phyloP scores from a whole-genome alignment of 2,329 filamentous ascomycete species.

The Aspergillus neoniger region DNA sequence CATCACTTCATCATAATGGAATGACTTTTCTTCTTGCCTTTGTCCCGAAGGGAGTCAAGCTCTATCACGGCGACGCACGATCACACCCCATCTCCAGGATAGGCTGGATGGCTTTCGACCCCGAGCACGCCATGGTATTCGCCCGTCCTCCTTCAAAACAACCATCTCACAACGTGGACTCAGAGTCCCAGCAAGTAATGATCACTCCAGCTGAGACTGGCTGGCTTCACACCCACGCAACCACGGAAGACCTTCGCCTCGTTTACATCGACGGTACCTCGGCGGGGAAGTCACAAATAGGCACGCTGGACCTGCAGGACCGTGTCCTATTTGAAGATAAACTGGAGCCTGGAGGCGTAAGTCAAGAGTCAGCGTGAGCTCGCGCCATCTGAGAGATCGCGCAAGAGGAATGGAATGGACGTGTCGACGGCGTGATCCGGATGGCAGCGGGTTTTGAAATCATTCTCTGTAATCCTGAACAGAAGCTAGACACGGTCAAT shows the following conservation, averaged over 20 bases:
- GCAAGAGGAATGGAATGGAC: neutral
- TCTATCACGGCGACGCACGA: neutral
- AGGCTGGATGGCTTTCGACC: slow-evolving; percentile 2
- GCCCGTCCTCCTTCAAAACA: neutral
- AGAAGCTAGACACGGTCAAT: neutral
- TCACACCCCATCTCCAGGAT: neutral
- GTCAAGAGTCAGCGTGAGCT: neutral
- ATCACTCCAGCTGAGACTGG: neutral
- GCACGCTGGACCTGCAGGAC: slow-evolving; percentile 1
- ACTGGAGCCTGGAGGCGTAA: neutral
- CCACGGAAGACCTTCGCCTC: neutral
- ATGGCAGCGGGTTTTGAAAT: neutral
- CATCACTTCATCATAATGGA: neutral
- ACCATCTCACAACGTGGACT: neutral
- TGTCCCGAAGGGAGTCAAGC: neutral
- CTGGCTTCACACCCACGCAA: neutral
- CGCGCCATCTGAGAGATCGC: neutral
- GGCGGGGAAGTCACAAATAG: neutral
- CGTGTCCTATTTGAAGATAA: neutral
- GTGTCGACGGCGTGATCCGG: neutral
- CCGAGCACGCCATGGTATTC: neutral
- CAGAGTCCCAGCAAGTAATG: neutral
- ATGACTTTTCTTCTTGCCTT: neutral
- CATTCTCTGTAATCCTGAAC: neutral
- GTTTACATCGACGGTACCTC: neutral